Conservation (phyloP, 179 eudicot species). For the Spinacia oleracea region DNA sequence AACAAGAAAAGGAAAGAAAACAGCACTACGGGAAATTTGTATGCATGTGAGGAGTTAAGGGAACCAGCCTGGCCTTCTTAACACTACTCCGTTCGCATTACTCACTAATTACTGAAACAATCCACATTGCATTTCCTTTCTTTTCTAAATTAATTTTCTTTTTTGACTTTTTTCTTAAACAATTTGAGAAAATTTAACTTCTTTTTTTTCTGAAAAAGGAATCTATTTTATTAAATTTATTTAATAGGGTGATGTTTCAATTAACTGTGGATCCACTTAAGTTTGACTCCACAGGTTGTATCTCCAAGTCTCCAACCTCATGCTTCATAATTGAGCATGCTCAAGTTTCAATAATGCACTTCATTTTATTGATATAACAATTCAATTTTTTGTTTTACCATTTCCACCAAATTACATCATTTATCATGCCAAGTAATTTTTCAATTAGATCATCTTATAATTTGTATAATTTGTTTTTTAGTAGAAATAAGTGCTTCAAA, state of each 20-base stretch:
- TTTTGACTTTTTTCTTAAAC: background rate
- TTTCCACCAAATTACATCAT: background rate
- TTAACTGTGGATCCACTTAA: slow-evolving; percentile 5
- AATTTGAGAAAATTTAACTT: background rate
- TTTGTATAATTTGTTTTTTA: no score
- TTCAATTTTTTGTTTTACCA: background rate
- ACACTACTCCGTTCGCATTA: slow-evolving; percentile 12
- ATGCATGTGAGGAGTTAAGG: slow-evolving; percentile 18
- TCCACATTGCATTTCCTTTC: background rate
- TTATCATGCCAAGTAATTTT: no score
- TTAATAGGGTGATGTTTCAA: background rate
- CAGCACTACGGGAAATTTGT: background rate
- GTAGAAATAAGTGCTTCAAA: no score
- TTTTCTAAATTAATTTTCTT: background rate
- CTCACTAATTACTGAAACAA: slow-evolving; percentile 6
- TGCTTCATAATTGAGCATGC: background rate
- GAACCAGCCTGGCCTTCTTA: slow-evolving; percentile 19
- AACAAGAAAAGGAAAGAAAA: background rate
- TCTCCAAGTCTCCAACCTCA: slow-evolving; percentile 2
- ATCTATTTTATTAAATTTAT: background rate
- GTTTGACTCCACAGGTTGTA: background rate
- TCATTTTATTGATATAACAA: background rate
- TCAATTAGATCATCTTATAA: no score
- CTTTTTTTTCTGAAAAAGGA: background rate
- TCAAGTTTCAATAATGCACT: background rate